These are phyloP conservation scores for Exophiala sideris DNA, from an alignment of 2,329 filamentous ascomycete genomes.

Conservation along the genomic window DNA sequence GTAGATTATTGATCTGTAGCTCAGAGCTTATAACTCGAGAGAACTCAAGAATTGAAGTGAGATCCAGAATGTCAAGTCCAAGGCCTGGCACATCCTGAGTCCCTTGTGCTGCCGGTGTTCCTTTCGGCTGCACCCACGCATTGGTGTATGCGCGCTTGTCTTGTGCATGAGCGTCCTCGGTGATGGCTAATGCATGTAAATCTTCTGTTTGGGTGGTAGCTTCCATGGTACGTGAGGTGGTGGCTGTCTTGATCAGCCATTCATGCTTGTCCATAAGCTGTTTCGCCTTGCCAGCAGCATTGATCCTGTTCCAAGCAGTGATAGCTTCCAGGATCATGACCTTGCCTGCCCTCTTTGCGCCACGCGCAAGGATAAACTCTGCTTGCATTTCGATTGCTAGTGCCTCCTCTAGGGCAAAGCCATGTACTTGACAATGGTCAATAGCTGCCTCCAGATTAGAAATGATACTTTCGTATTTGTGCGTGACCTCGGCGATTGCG, in stretches of 20 bases:
- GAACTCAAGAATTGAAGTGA: constrained; percentile 62
- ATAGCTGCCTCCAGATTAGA: constrained; percentile 55
- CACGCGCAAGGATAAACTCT: constrained; percentile 56
- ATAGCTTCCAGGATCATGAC: constrained; percentile 57
- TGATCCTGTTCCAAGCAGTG: constrained; percentile 56
- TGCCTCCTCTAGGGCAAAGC: constrained; percentile 58
- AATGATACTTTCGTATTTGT: constrained; percentile 46
- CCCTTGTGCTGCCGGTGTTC: constrained; percentile 9
- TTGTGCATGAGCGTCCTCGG: constrained; percentile 34
- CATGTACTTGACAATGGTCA: constrained; percentile 58
- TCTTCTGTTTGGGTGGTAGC: constrained; percentile 55
- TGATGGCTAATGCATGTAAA: constrained; percentile 29
- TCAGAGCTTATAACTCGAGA: constrained; percentile 65
- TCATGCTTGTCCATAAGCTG: constrained; percentile 59
- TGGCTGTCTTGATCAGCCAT: constrained; percentile 57
- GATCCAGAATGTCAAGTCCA: constrained; percentile 60
- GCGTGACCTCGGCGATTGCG: constrained; percentile 50
- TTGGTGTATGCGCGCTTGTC: constrained; percentile 29
- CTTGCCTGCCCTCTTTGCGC: constrained; percentile 57
- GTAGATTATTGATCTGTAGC: constrained; percentile 59
- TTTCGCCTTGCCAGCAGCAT: constrained; percentile 57
- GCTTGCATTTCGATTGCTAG: constrained; percentile 60
- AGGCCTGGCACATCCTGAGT: constrained; percentile 27
- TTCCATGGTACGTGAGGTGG: constrained; percentile 51
- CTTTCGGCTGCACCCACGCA: constrained; percentile 26